Percentiles rank a stretch among this genome's conserved stretches.
These are phyloP conservation scores for Podospora australis DNA, from an alignment of 495 filamentous ascomycete species.

Conservation along the genomic window DNA sequence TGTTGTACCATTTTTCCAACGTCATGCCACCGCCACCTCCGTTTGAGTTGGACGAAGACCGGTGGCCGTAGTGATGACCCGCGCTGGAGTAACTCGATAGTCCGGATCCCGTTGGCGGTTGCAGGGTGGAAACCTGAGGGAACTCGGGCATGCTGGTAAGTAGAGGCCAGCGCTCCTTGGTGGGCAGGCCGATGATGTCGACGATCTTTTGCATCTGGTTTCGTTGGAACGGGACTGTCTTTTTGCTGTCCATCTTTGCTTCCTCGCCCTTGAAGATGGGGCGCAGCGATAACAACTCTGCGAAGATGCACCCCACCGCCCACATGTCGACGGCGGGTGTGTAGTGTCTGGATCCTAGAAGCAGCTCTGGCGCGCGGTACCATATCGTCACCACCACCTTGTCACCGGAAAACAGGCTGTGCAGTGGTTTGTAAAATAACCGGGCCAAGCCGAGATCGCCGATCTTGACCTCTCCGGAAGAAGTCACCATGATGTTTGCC, in stretches of 20 bases:
- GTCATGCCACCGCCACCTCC: constrained; percentile 5
- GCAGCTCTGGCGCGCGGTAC: constrained; percentile 93
- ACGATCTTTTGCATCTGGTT: constrained; percentile 99
- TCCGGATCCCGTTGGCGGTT: constrained; percentile 31
- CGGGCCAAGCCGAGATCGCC: constrained; percentile 89
- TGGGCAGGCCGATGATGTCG: constrained; percentile 86
- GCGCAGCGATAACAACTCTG: constrained; percentile 80
- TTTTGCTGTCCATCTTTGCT: constrained; percentile 97
- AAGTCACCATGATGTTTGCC: constrained; percentile 98
- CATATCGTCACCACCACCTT: constrained; percentile 99
- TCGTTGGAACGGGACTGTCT: constrained; percentile 91
- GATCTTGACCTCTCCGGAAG: constrained; percentile 80
- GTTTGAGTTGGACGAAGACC: constrained; percentile 38
- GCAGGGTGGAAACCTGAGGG: constrained; percentile 60
- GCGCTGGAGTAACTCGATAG: too few species aligned
- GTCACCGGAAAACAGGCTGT: constrained; percentile 85
- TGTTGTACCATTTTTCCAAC: constrained; percentile 55
- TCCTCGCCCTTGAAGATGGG: constrained; percentile 99
- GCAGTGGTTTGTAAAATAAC: constrained; percentile 87
- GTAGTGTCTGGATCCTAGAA: constrained; percentile 87
- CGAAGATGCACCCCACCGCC: constrained; percentile 98
- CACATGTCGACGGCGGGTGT: constrained; percentile 95
- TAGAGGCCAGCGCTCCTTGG: constrained; percentile 82
- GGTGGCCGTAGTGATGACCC: constrained; percentile 38
- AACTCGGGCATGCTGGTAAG: constrained; percentile 78